Evolutionary conservation across 2,329 filamentous ascomycete genomes (phyloP), one percentile per base, ranked within the genome.

Genomic region (Paraconiothyrium sp.): DNA sequence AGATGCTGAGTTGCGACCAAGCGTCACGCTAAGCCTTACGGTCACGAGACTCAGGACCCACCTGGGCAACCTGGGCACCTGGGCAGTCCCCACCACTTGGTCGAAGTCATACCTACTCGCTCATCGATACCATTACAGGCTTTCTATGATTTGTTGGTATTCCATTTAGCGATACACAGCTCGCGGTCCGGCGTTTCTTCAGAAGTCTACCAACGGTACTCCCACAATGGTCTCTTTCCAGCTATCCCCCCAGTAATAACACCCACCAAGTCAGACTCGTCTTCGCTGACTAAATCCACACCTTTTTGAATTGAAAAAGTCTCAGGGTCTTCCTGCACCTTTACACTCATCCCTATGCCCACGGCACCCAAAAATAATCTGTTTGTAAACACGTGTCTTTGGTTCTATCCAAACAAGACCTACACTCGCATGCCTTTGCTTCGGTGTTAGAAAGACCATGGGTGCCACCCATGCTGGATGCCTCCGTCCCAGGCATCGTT

Each of bases 1-100:
- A 30, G 54, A 47, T 56, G 20, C 54, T 37, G 39, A 24, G 27
- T 50, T 34, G 44, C 52, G 47, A n/a, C 52, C 52, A 22, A 47
- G 49, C 41, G 39, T n/a, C 49, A 44, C 49, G 32, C 41, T 52
- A 54, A 39, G 46, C 41, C 30, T n/a, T 24, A 39, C 11, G n/a
- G 48, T 46, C 48, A 54, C 41, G 48, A n/a, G 39, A 49, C 47
- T 54, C 32, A 13, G 20, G n/a, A n/a, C 20, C 11, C 20, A 20
- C 20, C 20, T 20, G 20, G 20, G 20, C 20, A 24, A 20, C 20
- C 20, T 20, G 20, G 20, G 20, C 20, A 24, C 51, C 11, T 14
- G 13, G 27, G 27, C 27, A 4, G 27, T 30, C 27, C 27, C 27
- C 27, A 30, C 27, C 27, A 30, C 20, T 20, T 20, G 20, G 20